Percentiles rank a stretch among this genome's conserved stretches.
Conservation (phyloP, 2,329 filamentous ascomycete species). For the Nectriaceae sp. region DNA sequence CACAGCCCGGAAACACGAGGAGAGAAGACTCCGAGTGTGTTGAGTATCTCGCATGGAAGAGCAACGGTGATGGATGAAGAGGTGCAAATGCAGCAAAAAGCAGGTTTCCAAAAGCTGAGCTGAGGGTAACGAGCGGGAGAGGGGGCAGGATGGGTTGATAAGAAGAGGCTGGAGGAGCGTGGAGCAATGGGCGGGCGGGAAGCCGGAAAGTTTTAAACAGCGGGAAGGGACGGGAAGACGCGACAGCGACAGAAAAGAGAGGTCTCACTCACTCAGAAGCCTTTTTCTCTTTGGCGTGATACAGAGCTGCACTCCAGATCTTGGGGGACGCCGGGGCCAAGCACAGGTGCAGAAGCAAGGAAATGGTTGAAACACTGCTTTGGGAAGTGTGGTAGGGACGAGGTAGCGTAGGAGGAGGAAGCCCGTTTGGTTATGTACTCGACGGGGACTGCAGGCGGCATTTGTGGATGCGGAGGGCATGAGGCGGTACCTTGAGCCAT, state of each 20-base stretch:
- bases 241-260: constrained; percentile 8
- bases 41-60: neutral
- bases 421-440: constrained; percentile 32
- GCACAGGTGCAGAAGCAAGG: constrained; percentile 8
- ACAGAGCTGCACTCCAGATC: constrained; percentile 18
- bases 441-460: constrained; percentile 22
- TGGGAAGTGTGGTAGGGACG: constrained; percentile 21
- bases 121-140: constrained; percentile 3
- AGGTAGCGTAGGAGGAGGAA: constrained; percentile 25
- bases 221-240: constrained; percentile 29
- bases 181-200: constrained; percentile 18
- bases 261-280: constrained; percentile 15
- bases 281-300: constrained; percentile 8
- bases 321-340: neutral
- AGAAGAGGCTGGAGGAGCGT: constrained; percentile 3
- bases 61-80: neutral
- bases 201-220: constrained; percentile 23
- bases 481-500: constrained; percentile 18
- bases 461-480: constrained; percentile 20
- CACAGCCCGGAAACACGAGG: neutral
- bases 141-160: constrained; percentile 12
- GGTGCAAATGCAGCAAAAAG: neutral
- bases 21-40: neutral
- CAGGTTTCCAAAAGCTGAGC: constrained; percentile 1
- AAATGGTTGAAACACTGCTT: constrained; percentile 24